Conservation (phyloP, 2,329 filamentous ascomycete genomes). For the Cladophialophora psammophila region DNA sequence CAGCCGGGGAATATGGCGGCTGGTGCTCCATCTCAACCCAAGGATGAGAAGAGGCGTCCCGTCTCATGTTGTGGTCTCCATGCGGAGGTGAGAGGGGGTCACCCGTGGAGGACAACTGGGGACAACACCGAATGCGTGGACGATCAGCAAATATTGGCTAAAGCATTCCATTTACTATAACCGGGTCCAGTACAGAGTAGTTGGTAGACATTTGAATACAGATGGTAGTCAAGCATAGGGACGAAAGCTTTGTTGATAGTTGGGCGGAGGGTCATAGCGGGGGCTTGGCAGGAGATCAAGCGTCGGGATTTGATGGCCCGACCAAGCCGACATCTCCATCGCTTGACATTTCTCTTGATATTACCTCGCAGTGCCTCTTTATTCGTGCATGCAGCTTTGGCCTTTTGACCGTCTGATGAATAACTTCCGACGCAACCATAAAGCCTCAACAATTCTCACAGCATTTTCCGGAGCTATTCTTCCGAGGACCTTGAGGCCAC, state of each 20-base stretch:
- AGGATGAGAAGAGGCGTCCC: not conserved
- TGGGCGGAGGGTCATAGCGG: not conserved
- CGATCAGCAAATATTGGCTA: not conserved
- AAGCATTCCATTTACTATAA: not conserved
- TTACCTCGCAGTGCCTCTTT: not conserved
- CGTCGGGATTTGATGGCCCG: not conserved
- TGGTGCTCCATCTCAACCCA: not conserved
- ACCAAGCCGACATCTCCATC: not conserved
- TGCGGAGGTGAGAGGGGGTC: not conserved
- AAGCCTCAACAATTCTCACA: constrained; percentile 1
- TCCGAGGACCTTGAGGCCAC: not conserved
- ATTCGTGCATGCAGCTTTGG: constrained; percentile 3
- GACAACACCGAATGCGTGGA: not conserved
- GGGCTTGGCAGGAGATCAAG: not conserved
- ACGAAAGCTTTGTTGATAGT: not conserved
- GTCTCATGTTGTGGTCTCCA: not conserved
- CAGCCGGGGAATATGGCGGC: not conserved
- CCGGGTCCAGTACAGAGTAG: not conserved
- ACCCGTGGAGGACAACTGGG: not conserved
- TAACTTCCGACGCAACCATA: constrained; percentile 12
- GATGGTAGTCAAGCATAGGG: not conserved
- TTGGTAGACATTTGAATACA: not conserved
- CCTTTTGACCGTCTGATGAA: constrained; percentile 15
- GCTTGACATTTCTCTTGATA: not conserved
- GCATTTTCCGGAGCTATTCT: not conserved